Evolutionary conservation across 83 land plant species (phyloP).

Genomic region (Thuja plicata): DNA sequence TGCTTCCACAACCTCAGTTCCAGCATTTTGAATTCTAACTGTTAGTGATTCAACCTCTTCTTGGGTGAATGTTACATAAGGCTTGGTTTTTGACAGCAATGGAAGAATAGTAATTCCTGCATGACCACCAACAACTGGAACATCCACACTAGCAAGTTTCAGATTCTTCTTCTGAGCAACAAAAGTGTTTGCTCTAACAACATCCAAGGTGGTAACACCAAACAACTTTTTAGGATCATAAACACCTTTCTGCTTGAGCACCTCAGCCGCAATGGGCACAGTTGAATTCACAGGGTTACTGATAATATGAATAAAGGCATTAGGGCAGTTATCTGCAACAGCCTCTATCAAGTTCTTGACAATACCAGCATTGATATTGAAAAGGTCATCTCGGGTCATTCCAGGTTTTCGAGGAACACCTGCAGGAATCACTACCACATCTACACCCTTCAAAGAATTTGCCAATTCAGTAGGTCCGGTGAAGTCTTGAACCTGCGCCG

Average conservation of each 20-base stretch:
- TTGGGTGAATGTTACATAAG: conserved; percentile 68
- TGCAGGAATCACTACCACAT: conserved; percentile 94
- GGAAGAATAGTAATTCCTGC: conserved; percentile 95
- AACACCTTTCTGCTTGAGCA: conserved; percentile 88
- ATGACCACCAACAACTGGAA: conserved; percentile 96
- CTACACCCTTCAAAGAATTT: conserved; percentile 73
- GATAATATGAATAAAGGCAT: conserved; percentile 89
- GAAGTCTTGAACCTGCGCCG: conserved; percentile 81
- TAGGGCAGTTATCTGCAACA: conserved; percentile 86
- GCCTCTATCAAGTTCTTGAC: conserved; percentile 85
- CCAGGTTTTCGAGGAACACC: conserved; percentile 98
- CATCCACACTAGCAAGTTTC: conserved; percentile 88
- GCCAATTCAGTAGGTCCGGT: conserved; percentile 83
- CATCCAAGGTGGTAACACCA: conserved; percentile 95
- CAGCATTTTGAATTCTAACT: conserved; percentile 91
- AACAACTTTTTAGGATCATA: conserved; percentile 92
- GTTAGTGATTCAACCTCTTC: conserved; percentile 85
- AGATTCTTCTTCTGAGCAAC: conserved; percentile 92
- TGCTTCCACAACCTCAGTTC: conserved; percentile 98
- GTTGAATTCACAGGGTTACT: conserved; percentile 98
- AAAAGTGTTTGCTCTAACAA: conserved; percentile 97
- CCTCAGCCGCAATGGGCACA: conserved; percentile 95
- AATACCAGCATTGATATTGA: conserved; percentile 94
- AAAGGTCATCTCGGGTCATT: conserved; percentile 97
- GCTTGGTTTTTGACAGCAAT: conserved; percentile 85